Evolutionary conservation across 768 basidiomycete species (phyloP), one percentile per base, ranked within the genome.

Genomic region (Pleurotus ostreatus): DNA sequence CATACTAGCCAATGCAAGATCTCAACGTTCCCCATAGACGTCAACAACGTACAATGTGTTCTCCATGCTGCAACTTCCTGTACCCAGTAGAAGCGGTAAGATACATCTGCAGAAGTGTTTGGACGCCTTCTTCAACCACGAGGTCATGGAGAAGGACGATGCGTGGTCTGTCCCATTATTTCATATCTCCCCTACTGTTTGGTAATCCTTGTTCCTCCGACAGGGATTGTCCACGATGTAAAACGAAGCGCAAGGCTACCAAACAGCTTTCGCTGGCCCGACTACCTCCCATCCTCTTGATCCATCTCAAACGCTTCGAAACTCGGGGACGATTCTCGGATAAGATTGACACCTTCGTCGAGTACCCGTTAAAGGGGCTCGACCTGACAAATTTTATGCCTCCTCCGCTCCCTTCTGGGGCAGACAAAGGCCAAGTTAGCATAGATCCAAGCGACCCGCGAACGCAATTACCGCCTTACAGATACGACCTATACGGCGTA

Each of bases 41-140:
- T 97, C 95, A 25, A 98, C 94, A 23, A 98, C 95, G 4, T 98
- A 95, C 64, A 97, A 98, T 66, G 81, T 90, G 5, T 98, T 98
- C 71, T 98, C 97, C 78, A 95, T 94, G 60, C 79, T 99, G 52
- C 88, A 93, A 51, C 68, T 99, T 47, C 95, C 96, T 1, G 86
- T 99, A 48, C 94, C 95, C 1, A 74, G 81, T 16, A 74, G 78
- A 23, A 47, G 48, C 15, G 74, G 79, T 3, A 86, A 82, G 62
- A 83, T 92, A 22, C 78, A 86, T 1, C 74, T 99, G 44, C 79
- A 87, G 56, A 81, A 84, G 23, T 95, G 96, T 69, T 76, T 99
- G 59, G 89, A 97, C 62, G 84, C 87, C 2, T 94, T 99, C 67
- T 92, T 97, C 62, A 86, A 86, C 63, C 84, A 87, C 41, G 96